phyloP scores from a whole-genome alignment of 352 stramenopile species.

The Peronospora farinosa region DNA sequence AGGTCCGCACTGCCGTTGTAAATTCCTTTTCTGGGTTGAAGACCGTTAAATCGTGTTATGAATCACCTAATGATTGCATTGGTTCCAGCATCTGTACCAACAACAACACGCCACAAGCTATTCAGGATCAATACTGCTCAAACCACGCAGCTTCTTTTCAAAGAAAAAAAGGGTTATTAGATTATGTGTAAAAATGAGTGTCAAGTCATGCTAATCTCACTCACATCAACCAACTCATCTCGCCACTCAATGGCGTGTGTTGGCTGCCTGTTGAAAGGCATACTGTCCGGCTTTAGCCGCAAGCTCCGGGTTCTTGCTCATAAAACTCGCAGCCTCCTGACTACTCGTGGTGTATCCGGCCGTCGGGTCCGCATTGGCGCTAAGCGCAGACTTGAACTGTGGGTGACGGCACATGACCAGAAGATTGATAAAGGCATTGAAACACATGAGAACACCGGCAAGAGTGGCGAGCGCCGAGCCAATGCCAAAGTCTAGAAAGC shows the following conservation, averaged over 20 bases:
- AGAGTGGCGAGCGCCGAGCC: constrained; percentile 69
- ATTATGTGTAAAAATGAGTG: constrained; percentile 22
- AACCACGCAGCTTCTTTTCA: constrained; percentile 3
- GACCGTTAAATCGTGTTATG: too few relatives aligned
- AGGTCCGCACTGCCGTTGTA: too few relatives aligned
- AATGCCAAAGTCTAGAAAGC: constrained; percentile 85
- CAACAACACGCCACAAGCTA: neutral
- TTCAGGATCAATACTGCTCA: neutral
- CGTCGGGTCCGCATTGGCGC: constrained; percentile 65
- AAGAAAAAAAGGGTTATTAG: constrained; percentile 27
- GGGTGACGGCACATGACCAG: constrained; percentile 84
- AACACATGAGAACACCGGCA: constrained; percentile 74
- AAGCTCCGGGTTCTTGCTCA: constrained; percentile 74
- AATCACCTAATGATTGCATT: too few relatives aligned
- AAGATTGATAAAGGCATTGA: constrained; percentile 84
- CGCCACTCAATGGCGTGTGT: constrained; percentile 27
- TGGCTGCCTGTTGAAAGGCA: constrained; percentile 51
- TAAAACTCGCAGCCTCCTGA: constrained; percentile 74
- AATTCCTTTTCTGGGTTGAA: too few relatives aligned
- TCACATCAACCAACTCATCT: neutral
- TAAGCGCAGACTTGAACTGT: constrained; percentile 78
- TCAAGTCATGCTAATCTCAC: constrained; percentile 5
- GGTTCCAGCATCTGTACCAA: neutral
- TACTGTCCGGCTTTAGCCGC: constrained; percentile 74
- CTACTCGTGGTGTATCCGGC: constrained; percentile 74